phyloP scores from a whole-genome alignment of 257 asterid species.

The Mentha longifolia region DNA sequence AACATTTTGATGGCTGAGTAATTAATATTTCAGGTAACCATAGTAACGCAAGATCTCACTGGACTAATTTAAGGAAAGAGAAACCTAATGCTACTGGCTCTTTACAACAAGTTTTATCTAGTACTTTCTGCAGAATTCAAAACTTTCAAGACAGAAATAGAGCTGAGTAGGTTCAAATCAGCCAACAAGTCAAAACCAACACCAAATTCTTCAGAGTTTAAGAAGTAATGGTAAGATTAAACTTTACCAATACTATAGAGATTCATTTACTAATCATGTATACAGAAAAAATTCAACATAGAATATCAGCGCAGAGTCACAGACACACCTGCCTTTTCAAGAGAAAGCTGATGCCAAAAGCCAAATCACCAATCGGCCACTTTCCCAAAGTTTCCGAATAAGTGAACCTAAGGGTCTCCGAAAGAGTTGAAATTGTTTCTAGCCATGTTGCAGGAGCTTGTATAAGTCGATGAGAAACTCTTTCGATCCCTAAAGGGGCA shows the following conservation, averaged over 20 bases:
- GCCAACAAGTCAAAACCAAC: neutral
- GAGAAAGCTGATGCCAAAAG: constrained; percentile 96
- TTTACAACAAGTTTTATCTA: neutral
- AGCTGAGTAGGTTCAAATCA: neutral
- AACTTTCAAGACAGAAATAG: neutral
- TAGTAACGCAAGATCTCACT: constrained; percentile 6
- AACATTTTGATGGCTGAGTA: constrained; percentile 15
- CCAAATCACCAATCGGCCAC: constrained; percentile 99
- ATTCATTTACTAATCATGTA: neutral
- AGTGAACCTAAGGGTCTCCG: constrained; percentile 96
- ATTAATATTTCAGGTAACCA: constrained; percentile 16
- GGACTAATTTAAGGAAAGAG: neutral
- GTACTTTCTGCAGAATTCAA: neutral
- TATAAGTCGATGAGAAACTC: constrained; percentile 84
- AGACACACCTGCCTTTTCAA: constrained; percentile 86
- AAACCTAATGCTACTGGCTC: neutral
- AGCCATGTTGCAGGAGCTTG: constrained; percentile 99
- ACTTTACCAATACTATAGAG: neutral
- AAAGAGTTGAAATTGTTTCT: constrained; percentile 89
- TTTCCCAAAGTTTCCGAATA: constrained; percentile 97
- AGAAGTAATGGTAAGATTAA: neutral
- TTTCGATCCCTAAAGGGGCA: constrained; percentile 60
- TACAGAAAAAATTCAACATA: constrained; percentile 2
- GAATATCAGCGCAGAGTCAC: constrained; percentile 20
- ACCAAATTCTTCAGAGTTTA: neutral